A percentile compares a stretch with the other conserved stretches of the same genome.
Conservation (phyloP, 768 basidiomycete species). For the Boletus barrowsii region DNA sequence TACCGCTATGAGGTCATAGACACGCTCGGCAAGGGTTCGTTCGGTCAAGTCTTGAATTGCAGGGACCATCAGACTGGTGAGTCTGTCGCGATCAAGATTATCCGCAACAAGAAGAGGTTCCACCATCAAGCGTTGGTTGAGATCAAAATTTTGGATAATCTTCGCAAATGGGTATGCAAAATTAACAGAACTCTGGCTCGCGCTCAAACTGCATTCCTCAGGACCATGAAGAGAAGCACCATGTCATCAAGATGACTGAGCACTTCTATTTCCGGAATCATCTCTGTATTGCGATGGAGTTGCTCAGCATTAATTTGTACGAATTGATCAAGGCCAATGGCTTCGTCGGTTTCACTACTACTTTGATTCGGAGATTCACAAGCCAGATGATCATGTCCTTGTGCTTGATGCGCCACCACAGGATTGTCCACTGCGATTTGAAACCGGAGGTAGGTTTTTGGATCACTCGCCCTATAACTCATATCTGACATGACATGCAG, state of each 20-base stretch:
- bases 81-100: slow-evolving; percentile 99
- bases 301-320: slow-evolving; percentile 97
- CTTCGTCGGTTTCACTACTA: slow-evolving; percentile 96
- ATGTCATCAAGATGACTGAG: slow-evolving; percentile 97
- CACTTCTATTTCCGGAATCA: slow-evolving; percentile 98
- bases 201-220: slow-evolving; percentile 38
- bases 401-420: slow-evolving; percentile 92
- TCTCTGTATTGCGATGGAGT: slow-evolving; percentile 96
- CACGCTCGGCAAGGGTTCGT: slow-evolving; percentile 95
- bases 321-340: slow-evolving; percentile 99
- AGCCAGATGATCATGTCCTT: slow-evolving; percentile 92
- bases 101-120: slow-evolving; percentile 98
- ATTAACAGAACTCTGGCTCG: not conserved
- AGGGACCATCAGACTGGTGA: slow-evolving; percentile 93
- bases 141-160: slow-evolving; percentile 95
- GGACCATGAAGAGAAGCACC: slow-evolving; percentile 96
- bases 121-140: slow-evolving; percentile 99
- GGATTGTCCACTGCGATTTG: slow-evolving; percentile 97
- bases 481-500: slow-evolving; percentile 39
- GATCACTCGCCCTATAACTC: not conserved
- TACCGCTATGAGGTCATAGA: slow-evolving; percentile 96
- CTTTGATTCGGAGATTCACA: slow-evolving; percentile 92
- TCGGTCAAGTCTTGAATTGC: slow-evolving; percentile 95
- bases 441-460: slow-evolving; percentile 82
- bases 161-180: slow-evolving; percentile 91